Evolutionary conservation across 139 green algal genomes (phyloP), one percentile per base, ranked within the genome.

Genomic region (Asterochloris erici): DNA sequence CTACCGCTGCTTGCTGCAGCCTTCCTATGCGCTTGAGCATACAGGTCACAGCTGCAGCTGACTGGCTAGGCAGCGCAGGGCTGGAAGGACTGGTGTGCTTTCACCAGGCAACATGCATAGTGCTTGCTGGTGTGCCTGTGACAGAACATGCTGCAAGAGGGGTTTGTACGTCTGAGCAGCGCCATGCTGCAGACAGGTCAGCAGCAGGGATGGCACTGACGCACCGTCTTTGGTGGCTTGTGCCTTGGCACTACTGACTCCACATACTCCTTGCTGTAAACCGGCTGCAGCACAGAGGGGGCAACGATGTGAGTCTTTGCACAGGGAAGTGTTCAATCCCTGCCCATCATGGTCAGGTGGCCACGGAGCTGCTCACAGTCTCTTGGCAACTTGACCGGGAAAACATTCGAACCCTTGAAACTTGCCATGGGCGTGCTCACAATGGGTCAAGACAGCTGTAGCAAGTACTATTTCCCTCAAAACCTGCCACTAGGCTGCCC

Each of bases 241-340:
- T 95, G 92, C 17, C 74, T 85, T 0, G 92, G 90, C 24, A 63
- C 62, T 28, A 96, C 85, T 23, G 69, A 81, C 81, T 93, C 89
- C n/a, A 93, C 60, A 74, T 96, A 96, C 1, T 88, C 85, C 16
- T 71, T 83, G 64, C 27, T 78, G 83, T 97, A 97, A 29, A 90
- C 81, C 0, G 90, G 92, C 54, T 91, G 87, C 82, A 85, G 38
- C 38, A 54, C 38, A 54, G 38, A 54, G n/a, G n/a, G n/a, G n/a
- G n/a, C n/a, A n/a, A n/a, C n/a, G n/a, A n/a, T n/a, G n/a, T n/a
- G n/a, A n/a, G n/a, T n/a, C n/a, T n/a, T n/a, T n/a, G n/a, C n/a
- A n/a, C n/a, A 54, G 38, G 38, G 4, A 54, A 6, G 4, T 54
- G 38, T 54, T 54, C 38, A 54, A 54, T 2, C 38, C 38, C 6